Evolutionary conservation across 352 stramenopile species (phyloP).

Genomic region (Phytophthora pisi): DNA sequence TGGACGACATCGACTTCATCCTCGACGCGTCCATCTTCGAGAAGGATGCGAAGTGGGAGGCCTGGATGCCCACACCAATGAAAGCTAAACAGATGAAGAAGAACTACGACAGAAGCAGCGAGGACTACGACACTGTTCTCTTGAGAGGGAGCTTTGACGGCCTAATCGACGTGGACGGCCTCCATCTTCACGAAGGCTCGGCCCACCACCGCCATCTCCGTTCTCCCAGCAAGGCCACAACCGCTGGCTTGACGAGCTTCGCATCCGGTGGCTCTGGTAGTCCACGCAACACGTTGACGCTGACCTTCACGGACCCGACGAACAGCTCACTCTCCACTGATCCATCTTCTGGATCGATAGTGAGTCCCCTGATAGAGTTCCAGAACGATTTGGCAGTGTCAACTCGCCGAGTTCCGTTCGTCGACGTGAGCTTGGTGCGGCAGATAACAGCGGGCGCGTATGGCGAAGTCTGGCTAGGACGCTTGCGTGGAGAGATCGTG

Average conservation of each 20-base stretch:
- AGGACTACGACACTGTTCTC: constrained; percentile 17
- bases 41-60: constrained; percentile 15
- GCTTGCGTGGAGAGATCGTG: constrained; percentile 40
- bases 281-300: constrained; percentile 20
- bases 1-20: constrained; percentile 37
- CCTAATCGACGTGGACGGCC: constrained; percentile 2
- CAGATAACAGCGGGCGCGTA: constrained; percentile 53
- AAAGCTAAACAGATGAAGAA: constrained; percentile 14
- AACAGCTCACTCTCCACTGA: constrained; percentile 5
- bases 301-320: constrained; percentile 13
- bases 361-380: constrained; percentile 31
- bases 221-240: constrained; percentile 29
- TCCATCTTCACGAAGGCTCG: constrained; percentile 19
- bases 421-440: constrained; percentile 40
- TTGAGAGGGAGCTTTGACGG: constrained; percentile 18
- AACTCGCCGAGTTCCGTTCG: constrained; percentile 40
- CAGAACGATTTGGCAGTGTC: constrained; percentile 32
- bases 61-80: constrained; percentile 7
- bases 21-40: constrained; percentile 30
- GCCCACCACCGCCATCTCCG: constrained; percentile 10
- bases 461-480: constrained; percentile 55
- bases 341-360: constrained; percentile 2
- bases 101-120: constrained; percentile 2
- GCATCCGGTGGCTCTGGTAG: constrained; percentile 17
- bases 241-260: constrained; percentile 28